phyloP scores from a whole-genome alignment of 768 basidiomycete species.

The Lepiota venenata region DNA sequence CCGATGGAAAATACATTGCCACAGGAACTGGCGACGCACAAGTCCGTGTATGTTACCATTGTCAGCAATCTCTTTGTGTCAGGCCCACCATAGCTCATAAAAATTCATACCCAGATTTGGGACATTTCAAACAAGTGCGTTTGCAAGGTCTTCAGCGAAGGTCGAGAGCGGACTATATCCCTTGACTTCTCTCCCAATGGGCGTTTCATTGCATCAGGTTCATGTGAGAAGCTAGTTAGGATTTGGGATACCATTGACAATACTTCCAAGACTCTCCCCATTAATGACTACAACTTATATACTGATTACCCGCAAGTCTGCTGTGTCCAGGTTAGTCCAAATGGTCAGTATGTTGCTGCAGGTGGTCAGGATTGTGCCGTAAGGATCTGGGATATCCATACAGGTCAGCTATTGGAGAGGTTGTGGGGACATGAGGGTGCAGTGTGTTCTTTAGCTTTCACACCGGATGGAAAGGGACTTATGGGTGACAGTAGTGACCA shows the following conservation, averaged over 20 bases:
- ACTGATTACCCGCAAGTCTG: conserved; percentile 58
- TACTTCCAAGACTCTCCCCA: conserved; percentile 33
- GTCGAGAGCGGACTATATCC: conserved; percentile 88
- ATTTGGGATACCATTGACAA: conserved; percentile 36
- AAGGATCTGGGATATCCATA: conserved; percentile 71
- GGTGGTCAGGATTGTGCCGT: conserved; percentile 69
- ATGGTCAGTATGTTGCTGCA: conserved; percentile 59
- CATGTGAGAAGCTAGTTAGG: conserved; percentile 52
- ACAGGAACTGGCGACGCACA: conserved; percentile 91
- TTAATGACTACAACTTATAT: conserved; percentile 38
- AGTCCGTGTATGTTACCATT: conserved; percentile 58
- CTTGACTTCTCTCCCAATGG: conserved; percentile 85
- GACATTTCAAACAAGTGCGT: conserved; percentile 77
- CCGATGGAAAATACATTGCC: conserved; percentile 85
- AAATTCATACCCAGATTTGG: conserved; percentile 61
- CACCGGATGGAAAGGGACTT: conserved; percentile 84
- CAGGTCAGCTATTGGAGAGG: conserved; percentile 61
- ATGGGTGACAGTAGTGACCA: conserved; percentile 87
- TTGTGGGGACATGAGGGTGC: conserved; percentile 73
- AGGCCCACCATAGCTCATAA: conserved; percentile 36
- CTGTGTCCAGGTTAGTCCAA: conserved; percentile 69
- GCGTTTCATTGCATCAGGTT: conserved; percentile 78
- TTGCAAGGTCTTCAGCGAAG: conserved; percentile 75
- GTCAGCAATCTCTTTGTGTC: neutral
- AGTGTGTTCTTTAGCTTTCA: conserved; percentile 83